Conservation (phyloP, 1,139 yeast species). For the Kluyveromyces sp. region DNA sequence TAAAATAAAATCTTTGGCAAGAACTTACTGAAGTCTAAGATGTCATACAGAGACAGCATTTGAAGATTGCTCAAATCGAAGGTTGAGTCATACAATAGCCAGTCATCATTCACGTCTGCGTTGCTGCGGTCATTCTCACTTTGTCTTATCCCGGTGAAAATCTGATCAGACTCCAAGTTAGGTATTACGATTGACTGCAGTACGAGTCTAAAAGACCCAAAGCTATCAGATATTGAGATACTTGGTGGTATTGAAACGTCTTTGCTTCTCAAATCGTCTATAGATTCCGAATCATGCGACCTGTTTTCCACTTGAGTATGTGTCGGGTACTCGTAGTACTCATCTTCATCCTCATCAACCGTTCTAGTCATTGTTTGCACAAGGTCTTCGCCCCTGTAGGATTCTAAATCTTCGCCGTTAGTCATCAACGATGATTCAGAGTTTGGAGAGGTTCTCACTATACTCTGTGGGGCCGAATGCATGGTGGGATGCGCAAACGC, state of each 20-base stretch:
- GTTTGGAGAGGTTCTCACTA: slow-evolving; percentile 1
- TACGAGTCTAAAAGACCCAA: slow-evolving; percentile 30
- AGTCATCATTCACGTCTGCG: slow-evolving; percentile 33
- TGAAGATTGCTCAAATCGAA: slow-evolving; percentile 35
- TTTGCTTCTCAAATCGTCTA: slow-evolving; percentile 1
- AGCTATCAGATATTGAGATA: slow-evolving; percentile 25
- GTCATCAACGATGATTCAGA: slow-evolving; percentile 15
- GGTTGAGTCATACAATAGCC: slow-evolving; percentile 35
- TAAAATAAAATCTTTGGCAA: slow-evolving; percentile 34
- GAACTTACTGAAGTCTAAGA: slow-evolving; percentile 27
- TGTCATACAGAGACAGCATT: slow-evolving; percentile 31
- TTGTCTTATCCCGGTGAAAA: slow-evolving; percentile 31
- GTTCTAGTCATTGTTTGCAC: slow-evolving; percentile 19
- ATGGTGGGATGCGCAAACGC: neutral
- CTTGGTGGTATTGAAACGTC: slow-evolving; percentile 26
- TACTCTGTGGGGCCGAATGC: neutral
- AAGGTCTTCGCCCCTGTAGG: slow-evolving; percentile 20
- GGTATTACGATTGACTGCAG: slow-evolving; percentile 28
- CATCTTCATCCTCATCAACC: slow-evolving; percentile 4
- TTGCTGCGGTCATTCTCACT: slow-evolving; percentile 26
- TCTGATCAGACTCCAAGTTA: slow-evolving; percentile 21
- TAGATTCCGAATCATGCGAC: neutral
- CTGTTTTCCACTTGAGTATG: neutral
- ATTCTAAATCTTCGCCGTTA: slow-evolving; percentile 16
- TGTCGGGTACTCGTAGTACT: neutral